These are phyloP conservation scores for Diaporthe sp. DNA, from an alignment of 2,329 filamentous ascomycete species.

Conservation along the genomic window DNA sequence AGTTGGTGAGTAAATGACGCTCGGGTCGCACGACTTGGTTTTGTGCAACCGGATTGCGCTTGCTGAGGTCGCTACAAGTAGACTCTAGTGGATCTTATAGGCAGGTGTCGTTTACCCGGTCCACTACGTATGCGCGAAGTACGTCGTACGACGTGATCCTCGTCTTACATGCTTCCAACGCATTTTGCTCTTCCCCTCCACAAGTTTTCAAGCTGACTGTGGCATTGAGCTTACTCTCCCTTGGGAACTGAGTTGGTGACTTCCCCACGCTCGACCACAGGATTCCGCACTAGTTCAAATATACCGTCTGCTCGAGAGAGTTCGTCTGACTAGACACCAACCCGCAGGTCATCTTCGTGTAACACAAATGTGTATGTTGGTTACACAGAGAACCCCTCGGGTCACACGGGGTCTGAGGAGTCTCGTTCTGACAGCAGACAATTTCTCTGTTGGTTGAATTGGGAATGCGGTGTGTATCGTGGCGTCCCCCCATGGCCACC, in stretches of 20 bases:
- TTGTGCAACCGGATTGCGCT: slow-evolving; percentile 35
- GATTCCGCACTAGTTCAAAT: neutral
- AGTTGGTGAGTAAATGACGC: slow-evolving; percentile 12
- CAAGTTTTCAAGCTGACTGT: slow-evolving; percentile 20
- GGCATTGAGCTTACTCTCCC: neutral
- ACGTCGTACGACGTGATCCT: slow-evolving; percentile 25
- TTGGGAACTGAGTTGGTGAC: neutral
- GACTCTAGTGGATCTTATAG: slow-evolving; percentile 9
- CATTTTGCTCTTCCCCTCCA: slow-evolving; percentile 19
- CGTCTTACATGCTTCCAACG: slow-evolving; percentile 26
- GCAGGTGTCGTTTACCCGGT: slow-evolving; percentile 20
- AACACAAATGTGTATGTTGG: slow-evolving; percentile 1
- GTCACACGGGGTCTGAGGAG: neutral
- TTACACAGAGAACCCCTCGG: neutral
- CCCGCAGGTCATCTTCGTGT: slow-evolving; percentile 22
- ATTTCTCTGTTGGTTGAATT: neutral
- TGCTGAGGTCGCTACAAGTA: slow-evolving; percentile 23
- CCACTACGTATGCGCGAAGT: slow-evolving; percentile 20
- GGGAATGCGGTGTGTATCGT: slow-evolving; percentile 17
- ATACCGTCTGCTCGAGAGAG: slow-evolving; percentile 8
- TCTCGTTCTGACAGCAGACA: slow-evolving; percentile 3
- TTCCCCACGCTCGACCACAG: slow-evolving; percentile 17
- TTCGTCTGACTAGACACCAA: slow-evolving; percentile 15
- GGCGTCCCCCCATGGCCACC: neutral
- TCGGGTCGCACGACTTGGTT: slow-evolving; percentile 11